Evolutionary conservation across 164 flowering plant species (phyloP).

Genomic region (Houttuynia cordata): DNA sequence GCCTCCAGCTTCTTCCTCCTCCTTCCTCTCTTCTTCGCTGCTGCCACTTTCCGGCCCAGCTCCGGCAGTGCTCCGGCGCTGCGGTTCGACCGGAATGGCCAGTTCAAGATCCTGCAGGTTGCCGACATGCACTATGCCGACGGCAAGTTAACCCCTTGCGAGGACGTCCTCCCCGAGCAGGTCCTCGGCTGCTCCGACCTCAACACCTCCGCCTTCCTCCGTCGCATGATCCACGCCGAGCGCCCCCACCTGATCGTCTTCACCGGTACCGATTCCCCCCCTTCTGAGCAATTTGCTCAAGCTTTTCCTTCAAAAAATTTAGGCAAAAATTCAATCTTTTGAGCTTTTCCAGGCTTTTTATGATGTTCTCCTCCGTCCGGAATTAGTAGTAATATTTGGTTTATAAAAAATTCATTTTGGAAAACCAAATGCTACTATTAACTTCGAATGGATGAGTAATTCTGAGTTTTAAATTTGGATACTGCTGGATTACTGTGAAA

Average conservation of each 20-base stretch:
- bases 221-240: conserved; percentile 67
- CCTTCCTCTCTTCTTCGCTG: not conserved
- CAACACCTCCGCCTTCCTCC: conserved; percentile 73
- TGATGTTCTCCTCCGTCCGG: too few relatives aligned
- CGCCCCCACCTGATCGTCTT: conserved; percentile 80
- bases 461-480: too few relatives aligned
- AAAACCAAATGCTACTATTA: too few relatives aligned
- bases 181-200: conserved; percentile 66
- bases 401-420: too few relatives aligned
- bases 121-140: conserved; percentile 92
- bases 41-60: not conserved
- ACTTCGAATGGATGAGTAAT: too few relatives aligned
- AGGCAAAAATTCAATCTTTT: too few relatives aligned
- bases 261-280: too few relatives aligned
- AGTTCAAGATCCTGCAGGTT: conserved; percentile 80
- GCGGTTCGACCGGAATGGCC: conserved; percentile 27
- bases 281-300: too few relatives aligned
- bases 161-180: conserved; percentile 51
- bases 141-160: conserved; percentile 52
- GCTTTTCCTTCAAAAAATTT: too few relatives aligned
- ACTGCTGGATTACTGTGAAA: too few relatives aligned
- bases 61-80: conserved; percentile 3
- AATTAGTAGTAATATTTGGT: too few relatives aligned
- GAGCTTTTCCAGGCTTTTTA: too few relatives aligned
- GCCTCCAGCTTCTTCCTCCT: not conserved